Evolutionary conservation across 2,329 filamentous ascomycete genomes (phyloP).

Genomic region (Ploettnerulaceae sp.): DNA sequence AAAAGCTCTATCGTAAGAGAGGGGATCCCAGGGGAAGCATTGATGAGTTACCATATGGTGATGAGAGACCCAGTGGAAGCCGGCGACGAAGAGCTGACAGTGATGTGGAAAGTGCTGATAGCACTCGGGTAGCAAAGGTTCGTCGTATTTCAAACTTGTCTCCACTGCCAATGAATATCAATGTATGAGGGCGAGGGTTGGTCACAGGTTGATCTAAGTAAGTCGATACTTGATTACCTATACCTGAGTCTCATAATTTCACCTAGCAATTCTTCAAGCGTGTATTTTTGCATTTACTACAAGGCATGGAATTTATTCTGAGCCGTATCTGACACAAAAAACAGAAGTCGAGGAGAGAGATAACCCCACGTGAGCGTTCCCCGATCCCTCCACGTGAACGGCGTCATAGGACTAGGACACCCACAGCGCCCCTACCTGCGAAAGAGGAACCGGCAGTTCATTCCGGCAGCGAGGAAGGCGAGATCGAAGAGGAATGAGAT

Average conservation of each 20-base stretch:
- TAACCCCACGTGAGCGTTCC: slow-evolving; percentile 54
- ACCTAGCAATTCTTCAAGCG: too few species aligned
- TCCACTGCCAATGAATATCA: neutral
- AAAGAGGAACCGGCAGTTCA: slow-evolving; percentile 43
- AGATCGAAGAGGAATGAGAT: slow-evolving; percentile 78
- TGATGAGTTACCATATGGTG: slow-evolving; percentile 89
- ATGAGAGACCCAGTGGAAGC: slow-evolving; percentile 58
- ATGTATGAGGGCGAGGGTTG: neutral
- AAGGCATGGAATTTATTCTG: neutral
- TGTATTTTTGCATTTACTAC: too few species aligned
- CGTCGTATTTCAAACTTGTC: slow-evolving; percentile 8
- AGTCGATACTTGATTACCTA: neutral
- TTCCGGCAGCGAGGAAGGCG: slow-evolving; percentile 93
- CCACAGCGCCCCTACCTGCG: slow-evolving; percentile 36
- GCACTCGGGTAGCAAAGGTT: slow-evolving; percentile 61
- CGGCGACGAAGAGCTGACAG: slow-evolving; percentile 76
- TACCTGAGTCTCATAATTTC: neutral
- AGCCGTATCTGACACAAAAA: slow-evolving; percentile 14
- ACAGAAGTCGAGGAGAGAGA: slow-evolving; percentile 55
- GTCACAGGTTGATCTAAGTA: neutral
- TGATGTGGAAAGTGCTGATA: slow-evolving; percentile 58
- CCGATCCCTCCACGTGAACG: slow-evolving; percentile 48
- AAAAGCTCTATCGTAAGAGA: slow-evolving; percentile 80
- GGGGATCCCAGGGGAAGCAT: slow-evolving; percentile 70
- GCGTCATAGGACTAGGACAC: slow-evolving; percentile 53